Base-by-base conservation (phyloP, 208 protist species). In the Porcisia hertigi region DNA sequence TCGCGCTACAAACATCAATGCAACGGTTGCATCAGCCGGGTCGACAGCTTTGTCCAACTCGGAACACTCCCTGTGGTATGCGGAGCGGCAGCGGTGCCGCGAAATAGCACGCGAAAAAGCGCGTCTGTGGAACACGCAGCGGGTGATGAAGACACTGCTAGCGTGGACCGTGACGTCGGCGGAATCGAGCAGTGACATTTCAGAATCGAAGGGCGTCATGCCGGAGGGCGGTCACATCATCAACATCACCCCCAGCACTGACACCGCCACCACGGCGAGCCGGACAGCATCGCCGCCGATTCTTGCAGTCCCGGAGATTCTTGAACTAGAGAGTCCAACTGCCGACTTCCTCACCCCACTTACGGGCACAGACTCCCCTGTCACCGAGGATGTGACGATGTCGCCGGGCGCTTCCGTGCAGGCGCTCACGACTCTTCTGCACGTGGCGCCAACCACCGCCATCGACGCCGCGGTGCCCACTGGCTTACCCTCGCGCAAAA, bases 121-220 rank as follows among this genome's bases (percentile, higher is more conserved):
- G 2, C 71, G 77, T 2, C 70, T 92, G 58, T 94, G 88, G 90
- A 86, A 83, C 53, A 83, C 88, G 45, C 71, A 85, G 7, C 87
- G 89, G 2, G 82, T 97, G 39, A 94, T 97, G 93, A 73, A 82
- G 43, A 97, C 91, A 25, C 81, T 97, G 7, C 86, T 96, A 83
- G 80, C 72, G 58, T 96, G 92, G 92, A 83, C 85, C 23, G 69
- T 85, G 7, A 81, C 83, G 4, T 65, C 69, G 11, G 60, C 66
- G 25, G 47, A 47, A 30, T 34, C 25, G 23, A 63, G 52, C 57
- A 49, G 69, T 30, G 47, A 54, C 66, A 55, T 57, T n/a, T 12
- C 25, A 57, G 25, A 57, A n/a, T 7, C 41, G 23, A 3, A 30
- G 4, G 7, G 41, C 63, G 5, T 18, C 23, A 67, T 11, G 34